Conservation (phyloP, 1,284 basidiomycete species). For the Cerioporus squamosus region DNA sequence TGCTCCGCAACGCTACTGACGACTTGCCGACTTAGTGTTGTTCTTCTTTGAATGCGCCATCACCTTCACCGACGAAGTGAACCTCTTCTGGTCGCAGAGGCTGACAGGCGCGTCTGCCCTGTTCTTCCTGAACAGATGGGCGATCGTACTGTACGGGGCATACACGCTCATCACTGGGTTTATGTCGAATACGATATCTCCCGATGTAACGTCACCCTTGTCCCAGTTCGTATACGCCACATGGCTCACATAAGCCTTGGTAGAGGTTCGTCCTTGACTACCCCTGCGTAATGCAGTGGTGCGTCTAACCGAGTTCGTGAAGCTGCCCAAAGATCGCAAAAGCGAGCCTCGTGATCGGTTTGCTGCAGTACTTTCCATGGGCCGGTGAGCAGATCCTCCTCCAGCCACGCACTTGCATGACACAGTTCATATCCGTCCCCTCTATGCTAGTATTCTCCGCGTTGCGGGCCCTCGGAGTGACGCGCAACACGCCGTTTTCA, state of each 20-base stretch:
- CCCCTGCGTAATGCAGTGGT: too few species aligned
- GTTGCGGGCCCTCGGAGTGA: background rate
- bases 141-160: too few species aligned
- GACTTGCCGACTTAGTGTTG: background rate
- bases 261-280: too few species aligned
- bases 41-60: background rate
- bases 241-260: too few species aligned
- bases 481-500: background rate
- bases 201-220: background rate
- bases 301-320: too few species aligned
- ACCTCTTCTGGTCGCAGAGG: background rate
- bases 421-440: background rate
- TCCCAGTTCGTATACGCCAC: too few species aligned
- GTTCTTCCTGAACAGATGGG: background rate
- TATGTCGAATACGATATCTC: background rate
- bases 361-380: background rate
- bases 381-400: background rate
- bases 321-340: too few species aligned
- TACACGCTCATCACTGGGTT: background rate
- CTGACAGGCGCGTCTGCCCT: background rate
- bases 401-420: too few species aligned
- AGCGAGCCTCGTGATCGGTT: too few species aligned
- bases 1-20: too few species aligned
- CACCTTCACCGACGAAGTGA: background rate
- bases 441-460: background rate